Evolutionary conservation across 2,329 filamentous ascomycete species (phyloP).

Genomic region (Coniella lustricola): DNA sequence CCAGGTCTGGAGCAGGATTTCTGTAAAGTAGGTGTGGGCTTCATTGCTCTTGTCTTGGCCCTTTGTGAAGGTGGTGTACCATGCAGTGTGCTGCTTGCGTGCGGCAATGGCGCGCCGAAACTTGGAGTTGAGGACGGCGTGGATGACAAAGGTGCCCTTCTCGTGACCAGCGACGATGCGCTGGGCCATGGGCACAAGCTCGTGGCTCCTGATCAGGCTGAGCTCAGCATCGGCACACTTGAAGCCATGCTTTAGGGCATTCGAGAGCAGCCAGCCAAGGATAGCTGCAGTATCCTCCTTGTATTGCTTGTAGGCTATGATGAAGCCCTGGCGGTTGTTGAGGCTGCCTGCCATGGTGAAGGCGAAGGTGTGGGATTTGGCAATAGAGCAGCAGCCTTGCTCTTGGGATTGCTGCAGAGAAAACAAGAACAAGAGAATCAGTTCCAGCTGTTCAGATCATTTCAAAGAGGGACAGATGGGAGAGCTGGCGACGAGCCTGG

Average conservation of each 20-base stretch:
- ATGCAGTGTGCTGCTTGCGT: not conserved
- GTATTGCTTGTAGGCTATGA: not conserved
- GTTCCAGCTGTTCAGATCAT: too few relatives aligned
- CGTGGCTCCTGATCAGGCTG: not conserved
- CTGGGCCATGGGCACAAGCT: not conserved
- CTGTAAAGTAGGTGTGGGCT: constrained; percentile 5
- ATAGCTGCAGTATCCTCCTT: not conserved
- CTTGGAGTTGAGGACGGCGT: not conserved
- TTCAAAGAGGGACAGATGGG: too few relatives aligned
- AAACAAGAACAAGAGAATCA: too few relatives aligned
- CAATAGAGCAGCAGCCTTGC: too few relatives aligned
- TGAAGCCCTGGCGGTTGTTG: not conserved
- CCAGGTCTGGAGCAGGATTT: constrained; percentile 1
- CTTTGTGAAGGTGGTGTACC: constrained; percentile 2
- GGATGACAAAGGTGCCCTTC: not conserved
- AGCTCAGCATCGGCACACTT: not conserved
- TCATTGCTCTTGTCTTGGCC: not conserved
- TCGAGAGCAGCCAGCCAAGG: not conserved
- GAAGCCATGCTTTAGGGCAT: not conserved
- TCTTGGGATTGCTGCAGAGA: too few relatives aligned
- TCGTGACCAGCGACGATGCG: not conserved
- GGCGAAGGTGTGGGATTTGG: not conserved
- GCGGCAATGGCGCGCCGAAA: constrained; percentile 6
- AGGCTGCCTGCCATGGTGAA: not conserved
- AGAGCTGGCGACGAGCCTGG: too few relatives aligned